A percentile compares a stretch with the other conserved stretches of the same genome.
These are phyloP conservation scores for Papiliotrema flavescens DNA, from an alignment of 1,284 basidiomycete genomes.

Conservation along the genomic window DNA sequence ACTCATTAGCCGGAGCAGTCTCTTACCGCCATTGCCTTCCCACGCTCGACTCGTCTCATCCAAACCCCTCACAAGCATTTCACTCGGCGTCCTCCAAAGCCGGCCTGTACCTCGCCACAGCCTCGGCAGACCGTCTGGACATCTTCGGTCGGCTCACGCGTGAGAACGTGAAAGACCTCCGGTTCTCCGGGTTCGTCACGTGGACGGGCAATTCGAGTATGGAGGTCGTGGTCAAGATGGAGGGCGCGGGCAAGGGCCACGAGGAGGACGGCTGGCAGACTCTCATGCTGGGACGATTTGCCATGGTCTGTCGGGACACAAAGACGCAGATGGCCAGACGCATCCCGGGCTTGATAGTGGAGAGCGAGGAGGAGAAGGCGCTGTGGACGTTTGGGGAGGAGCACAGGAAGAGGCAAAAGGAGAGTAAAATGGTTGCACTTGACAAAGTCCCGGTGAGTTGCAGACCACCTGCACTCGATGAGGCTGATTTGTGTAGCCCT, in stretches of 20 bases:
- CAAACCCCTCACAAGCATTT: slow-evolving; percentile 32
- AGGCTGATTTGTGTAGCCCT: slow-evolving; percentile 50
- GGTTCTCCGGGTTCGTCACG: slow-evolving; percentile 73
- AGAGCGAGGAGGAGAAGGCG: slow-evolving; percentile 61
- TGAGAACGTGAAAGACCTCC: slow-evolving; percentile 60
- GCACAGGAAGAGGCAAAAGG: slow-evolving; percentile 58
- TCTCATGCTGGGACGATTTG: slow-evolving; percentile 58
- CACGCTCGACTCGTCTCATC: slow-evolving; percentile 8
- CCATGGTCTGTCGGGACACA: slow-evolving; percentile 76
- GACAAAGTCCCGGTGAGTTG: slow-evolving; percentile 58
- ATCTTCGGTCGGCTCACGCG: slow-evolving; percentile 44
- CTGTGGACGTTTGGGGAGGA: slow-evolving; percentile 65
- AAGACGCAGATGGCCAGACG: slow-evolving; percentile 61
- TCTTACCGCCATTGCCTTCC: slow-evolving; percentile 72
- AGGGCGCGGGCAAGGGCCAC: slow-evolving; percentile 48
- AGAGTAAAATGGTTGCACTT: slow-evolving; percentile 58
- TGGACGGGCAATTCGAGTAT: slow-evolving; percentile 72
- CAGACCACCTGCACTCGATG: not conserved
- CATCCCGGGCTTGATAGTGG: slow-evolving; percentile 63
- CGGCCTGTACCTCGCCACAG: slow-evolving; percentile 77
- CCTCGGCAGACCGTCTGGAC: slow-evolving; percentile 64
- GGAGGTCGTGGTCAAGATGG: slow-evolving; percentile 79
- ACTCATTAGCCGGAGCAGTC: slow-evolving; percentile 76
- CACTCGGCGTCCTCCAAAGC: slow-evolving; percentile 59
- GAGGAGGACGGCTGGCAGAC: slow-evolving; percentile 56